These are phyloP conservation scores for Mycena epipterygia DNA, from an alignment of 768 basidiomycete species.

Conservation along the genomic window DNA sequence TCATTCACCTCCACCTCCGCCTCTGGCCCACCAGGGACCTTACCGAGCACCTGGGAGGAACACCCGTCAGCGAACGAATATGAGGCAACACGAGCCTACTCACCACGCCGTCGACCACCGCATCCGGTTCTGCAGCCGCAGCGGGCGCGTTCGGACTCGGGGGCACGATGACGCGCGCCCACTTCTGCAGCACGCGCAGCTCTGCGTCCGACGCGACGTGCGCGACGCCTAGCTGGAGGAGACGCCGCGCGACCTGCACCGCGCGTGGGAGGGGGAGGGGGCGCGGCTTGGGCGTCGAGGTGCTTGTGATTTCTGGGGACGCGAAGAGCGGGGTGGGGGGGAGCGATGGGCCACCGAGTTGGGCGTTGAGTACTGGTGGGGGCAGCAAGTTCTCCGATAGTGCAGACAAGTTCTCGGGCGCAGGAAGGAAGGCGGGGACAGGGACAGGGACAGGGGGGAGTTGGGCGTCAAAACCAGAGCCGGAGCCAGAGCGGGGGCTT, in stretches of 20 bases:
- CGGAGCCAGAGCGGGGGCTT: neutral
- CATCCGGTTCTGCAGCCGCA: too few relatives aligned
- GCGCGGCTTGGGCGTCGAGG: constrained; percentile 1
- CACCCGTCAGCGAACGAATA: too few relatives aligned
- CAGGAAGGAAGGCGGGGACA: neutral
- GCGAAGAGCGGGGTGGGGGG: constrained; percentile 14
- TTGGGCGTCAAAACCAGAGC: too few relatives aligned
- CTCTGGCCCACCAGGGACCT: too few relatives aligned
- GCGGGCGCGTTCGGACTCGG: neutral
- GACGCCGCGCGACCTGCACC: constrained; percentile 10
- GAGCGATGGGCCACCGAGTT: neutral
- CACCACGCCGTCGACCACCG: too few relatives aligned
- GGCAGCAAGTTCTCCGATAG: too few relatives aligned
- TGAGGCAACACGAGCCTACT: too few relatives aligned
- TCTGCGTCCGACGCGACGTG: constrained; percentile 20
- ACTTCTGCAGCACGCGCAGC: constrained; percentile 21
- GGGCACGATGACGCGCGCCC: constrained; percentile 4
- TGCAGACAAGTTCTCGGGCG: too few relatives aligned
- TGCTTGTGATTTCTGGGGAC: constrained; percentile 2
- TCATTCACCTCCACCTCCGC: too few relatives aligned
- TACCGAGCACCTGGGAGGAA: too few relatives aligned
- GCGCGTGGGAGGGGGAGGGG: constrained; percentile 4
- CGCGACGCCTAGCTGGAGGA: constrained; percentile 16
- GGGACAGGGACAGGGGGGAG: too few relatives aligned
- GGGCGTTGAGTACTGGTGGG: neutral